Base-by-base conservation (phyloP, 208 protist genomes). In the Acanthamoeba royreba region DNA sequence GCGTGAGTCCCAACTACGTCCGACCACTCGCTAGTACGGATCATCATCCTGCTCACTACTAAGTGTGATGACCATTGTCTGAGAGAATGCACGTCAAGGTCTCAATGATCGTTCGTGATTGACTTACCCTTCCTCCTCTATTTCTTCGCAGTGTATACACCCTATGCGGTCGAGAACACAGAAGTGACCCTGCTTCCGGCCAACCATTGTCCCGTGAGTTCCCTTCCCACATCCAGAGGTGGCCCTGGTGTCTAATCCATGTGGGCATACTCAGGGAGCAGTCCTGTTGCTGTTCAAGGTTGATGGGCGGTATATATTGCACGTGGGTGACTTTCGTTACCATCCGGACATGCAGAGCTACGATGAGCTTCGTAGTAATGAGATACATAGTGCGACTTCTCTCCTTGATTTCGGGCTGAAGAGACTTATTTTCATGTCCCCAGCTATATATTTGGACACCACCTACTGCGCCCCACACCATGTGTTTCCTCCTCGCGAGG, bases 361-460 rank as follows among this genome's bases (percentile, higher is more conserved):
- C n/a, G 35, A 47, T 28, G 45, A 63, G 17, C 47, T 95, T 5
- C 42, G 42, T 1, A 4, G 9, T 58, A 46, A 58, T 43, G 42
- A 92, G 42, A 69, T 92, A 74, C 42, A 92, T 31, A 89, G 81
- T 89, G 63, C n/a, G 2, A 3, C 2, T 15, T n/a, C 49, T 55
- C 49, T 55, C 19, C 49, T 19, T 19, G 19, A 55, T 25, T 19
- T 55, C 9, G 13, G 13, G 49, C 49, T 25, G 19, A 19, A 55
- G 49, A 33, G 22, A 63, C 25, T 77, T 47, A 90, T 63, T 15
- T 15, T 28, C 77, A 61, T 55, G 19, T 31, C n/a, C 42, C 0
- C 85, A 74, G 63, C 35, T 17, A 33, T 95, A 2, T 95, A 86
- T 40, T 79, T 95, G 45, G 94, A 95, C 91, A 95, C 89, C 38